Conservation (phyloP, 495 filamentous ascomycete species). For the Darksidea phi region DNA sequence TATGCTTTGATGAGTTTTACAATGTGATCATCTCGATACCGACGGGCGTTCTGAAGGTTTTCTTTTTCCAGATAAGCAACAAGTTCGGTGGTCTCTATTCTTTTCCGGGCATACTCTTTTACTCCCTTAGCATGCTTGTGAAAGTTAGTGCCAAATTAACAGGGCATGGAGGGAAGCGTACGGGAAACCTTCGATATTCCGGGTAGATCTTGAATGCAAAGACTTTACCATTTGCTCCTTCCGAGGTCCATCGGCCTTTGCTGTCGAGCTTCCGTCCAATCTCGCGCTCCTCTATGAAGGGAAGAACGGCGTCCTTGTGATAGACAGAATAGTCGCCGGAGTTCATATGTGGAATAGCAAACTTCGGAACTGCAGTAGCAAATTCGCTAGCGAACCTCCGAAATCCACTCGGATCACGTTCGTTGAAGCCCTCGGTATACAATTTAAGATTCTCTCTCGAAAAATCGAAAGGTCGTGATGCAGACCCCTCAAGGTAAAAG, state of each 20-base stretch:
- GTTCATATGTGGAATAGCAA: conserved; percentile 18
- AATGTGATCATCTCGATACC: conserved; percentile 17
- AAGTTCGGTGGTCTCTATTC: conserved; percentile 10
- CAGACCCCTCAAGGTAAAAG: conserved; percentile 1
- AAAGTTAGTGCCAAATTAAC: background rate
- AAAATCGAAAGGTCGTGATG: background rate
- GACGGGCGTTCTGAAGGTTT: conserved; percentile 9
- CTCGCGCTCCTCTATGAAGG: conserved; percentile 18
- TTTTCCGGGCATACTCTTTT: conserved; percentile 25
- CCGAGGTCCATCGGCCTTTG: conserved; percentile 8
- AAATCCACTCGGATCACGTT: background rate
- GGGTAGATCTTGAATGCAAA: conserved; percentile 25
- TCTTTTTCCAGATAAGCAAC: conserved; percentile 11
- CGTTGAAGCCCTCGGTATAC: conserved; percentile 4
- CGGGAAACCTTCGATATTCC: conserved; percentile 17
- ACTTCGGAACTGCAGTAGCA: conserved; percentile 2
- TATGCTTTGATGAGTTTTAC: conserved; percentile 32
- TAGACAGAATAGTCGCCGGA: conserved; percentile 12
- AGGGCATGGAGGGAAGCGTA: background rate
- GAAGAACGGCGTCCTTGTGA: conserved; percentile 4
- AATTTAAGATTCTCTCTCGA: background rate
- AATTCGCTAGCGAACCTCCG: conserved; percentile 6
- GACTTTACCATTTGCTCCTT: conserved; percentile 24
- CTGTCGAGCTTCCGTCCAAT: conserved; percentile 14
- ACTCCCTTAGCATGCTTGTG: conserved; percentile 12